Percentiles rank a stretch among this genome's conserved stretches.
Conservation (phyloP, 768 basidiomycete species). For the Boletus patriciae region DNA sequence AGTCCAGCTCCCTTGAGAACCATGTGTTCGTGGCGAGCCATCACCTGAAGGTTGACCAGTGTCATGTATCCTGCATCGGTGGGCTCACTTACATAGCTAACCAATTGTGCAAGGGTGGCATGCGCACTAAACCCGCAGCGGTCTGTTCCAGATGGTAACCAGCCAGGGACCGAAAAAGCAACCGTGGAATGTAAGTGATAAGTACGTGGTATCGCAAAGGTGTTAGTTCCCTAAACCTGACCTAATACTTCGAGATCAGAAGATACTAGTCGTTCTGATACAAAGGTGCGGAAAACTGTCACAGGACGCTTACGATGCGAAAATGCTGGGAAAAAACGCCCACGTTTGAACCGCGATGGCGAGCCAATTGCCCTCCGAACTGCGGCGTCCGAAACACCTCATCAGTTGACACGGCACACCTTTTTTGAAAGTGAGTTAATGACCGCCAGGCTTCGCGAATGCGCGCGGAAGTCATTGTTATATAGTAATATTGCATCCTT, state of each 20-base stretch:
- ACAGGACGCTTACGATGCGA: constrained; percentile 3
- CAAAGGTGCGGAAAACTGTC: neutral
- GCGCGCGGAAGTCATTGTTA: constrained; percentile 2
- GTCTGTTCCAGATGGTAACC: neutral
- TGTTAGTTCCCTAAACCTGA: too few species aligned
- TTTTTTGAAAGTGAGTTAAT: constrained; percentile 6
- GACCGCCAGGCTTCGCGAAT: constrained; percentile 14
- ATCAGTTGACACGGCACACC: neutral
- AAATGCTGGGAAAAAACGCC: constrained; percentile 2
- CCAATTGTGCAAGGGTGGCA: neutral
- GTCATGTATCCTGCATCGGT: constrained; percentile 1
- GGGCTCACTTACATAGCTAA: constrained; percentile 1
- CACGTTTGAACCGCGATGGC: neutral
- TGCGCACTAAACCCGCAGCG: neutral
- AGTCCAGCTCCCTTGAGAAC: neutral
- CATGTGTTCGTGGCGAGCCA: constrained; percentile 3
- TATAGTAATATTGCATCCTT: constrained; percentile 1
- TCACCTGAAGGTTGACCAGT: neutral
- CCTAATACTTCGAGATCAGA: too few species aligned
- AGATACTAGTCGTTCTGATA: too few species aligned
- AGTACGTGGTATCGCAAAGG: neutral
- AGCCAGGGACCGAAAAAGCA: neutral
- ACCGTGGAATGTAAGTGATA: neutral
- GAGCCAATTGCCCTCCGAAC: neutral
- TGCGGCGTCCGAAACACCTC: constrained; percentile 1